Conservation (phyloP, 1,139 yeast species). For the Hyphopichia burtonii region DNA sequence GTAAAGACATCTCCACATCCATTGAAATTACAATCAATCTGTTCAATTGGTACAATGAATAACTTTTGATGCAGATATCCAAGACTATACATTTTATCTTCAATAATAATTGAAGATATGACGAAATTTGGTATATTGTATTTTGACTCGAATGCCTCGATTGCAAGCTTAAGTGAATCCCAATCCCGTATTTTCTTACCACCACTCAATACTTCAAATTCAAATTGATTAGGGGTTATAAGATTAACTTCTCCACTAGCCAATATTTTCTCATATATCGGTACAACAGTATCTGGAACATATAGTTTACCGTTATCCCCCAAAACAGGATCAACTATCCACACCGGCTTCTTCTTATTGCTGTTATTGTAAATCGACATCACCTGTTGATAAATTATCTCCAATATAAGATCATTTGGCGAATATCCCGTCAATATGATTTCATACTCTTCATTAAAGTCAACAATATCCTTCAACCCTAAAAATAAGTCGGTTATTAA, state of each 20-base stretch:
- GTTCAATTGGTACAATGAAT: slow-evolving; percentile 30
- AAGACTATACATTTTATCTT: slow-evolving; percentile 31
- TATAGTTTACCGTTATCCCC: slow-evolving; percentile 42
- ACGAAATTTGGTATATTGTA: slow-evolving; percentile 30
- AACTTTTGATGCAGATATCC: slow-evolving; percentile 21
- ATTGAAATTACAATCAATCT: slow-evolving; percentile 37
- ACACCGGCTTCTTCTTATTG: slow-evolving; percentile 17
- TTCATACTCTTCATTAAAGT: slow-evolving; percentile 41
- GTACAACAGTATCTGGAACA: slow-evolving; percentile 33
- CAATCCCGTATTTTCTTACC: slow-evolving; percentile 16
- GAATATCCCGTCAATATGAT: slow-evolving; percentile 73
- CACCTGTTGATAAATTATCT: slow-evolving; percentile 45
- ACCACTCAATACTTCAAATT: slow-evolving; percentile 33
- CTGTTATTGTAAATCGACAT: slow-evolving; percentile 12
- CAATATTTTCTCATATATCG: slow-evolving; percentile 25
- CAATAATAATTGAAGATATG: slow-evolving; percentile 34
- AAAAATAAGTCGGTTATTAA: slow-evolving; percentile 19
- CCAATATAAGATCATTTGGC: slow-evolving; percentile 56
- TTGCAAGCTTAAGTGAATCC: slow-evolving; percentile 20
- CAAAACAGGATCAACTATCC: slow-evolving; percentile 42
- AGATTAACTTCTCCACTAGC: slow-evolving; percentile 28
- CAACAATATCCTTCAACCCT: slow-evolving; percentile 23
- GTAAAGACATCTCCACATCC: slow-evolving; percentile 50
- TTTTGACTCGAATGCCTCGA: slow-evolving; percentile 16
- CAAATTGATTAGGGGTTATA: slow-evolving; percentile 43